Percentiles rank a stretch among this genome's conserved stretches.
phyloP scores from a whole-genome alignment of 1,284 basidiomycete genomes.

The Cutaneotrichosporon daszewskae region DNA sequence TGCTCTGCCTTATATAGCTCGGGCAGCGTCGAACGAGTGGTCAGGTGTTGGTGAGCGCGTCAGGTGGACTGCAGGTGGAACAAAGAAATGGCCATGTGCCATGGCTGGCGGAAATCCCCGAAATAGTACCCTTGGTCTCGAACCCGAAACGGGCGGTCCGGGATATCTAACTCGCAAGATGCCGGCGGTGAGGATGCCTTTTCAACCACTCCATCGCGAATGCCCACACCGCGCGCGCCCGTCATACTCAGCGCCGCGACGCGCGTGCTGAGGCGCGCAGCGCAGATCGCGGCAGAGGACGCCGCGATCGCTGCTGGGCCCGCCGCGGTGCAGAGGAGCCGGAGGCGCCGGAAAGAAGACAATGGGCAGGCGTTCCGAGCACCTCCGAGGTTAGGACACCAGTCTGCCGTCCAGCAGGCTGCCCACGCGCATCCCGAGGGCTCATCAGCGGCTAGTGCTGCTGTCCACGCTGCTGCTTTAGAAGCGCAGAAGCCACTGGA shows the following conservation, averaged over 20 bases:
- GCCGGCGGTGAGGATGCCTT: too few relatives aligned
- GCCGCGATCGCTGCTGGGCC: constrained; percentile 14
- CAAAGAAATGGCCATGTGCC: neutral
- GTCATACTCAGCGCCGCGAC: constrained; percentile 21
- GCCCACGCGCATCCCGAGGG: too few relatives aligned
- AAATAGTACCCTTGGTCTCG: neutral
- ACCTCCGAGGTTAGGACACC: too few relatives aligned
- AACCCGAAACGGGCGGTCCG: too few relatives aligned
- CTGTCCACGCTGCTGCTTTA: too few relatives aligned
- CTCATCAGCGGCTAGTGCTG: too few relatives aligned
- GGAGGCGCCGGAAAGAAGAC: too few relatives aligned
- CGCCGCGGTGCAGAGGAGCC: neutral
- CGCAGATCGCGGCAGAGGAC: constrained; percentile 42
- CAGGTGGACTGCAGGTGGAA: neutral
- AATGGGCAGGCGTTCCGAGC: too few relatives aligned
- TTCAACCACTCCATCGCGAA: neutral
- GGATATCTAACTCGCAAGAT: too few relatives aligned
- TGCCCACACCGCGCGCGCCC: constrained; percentile 1
- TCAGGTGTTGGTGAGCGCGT: neutral
- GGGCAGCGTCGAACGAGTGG: constrained; percentile 1
- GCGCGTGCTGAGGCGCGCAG: constrained; percentile 39
- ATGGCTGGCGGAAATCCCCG: neutral
- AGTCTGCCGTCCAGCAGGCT: too few relatives aligned
- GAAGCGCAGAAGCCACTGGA: too few relatives aligned
- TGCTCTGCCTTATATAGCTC: too few relatives aligned